Conservation (phyloP, 2,329 filamentous ascomycete species). For the Ceratocystis harringtonii region DNA sequence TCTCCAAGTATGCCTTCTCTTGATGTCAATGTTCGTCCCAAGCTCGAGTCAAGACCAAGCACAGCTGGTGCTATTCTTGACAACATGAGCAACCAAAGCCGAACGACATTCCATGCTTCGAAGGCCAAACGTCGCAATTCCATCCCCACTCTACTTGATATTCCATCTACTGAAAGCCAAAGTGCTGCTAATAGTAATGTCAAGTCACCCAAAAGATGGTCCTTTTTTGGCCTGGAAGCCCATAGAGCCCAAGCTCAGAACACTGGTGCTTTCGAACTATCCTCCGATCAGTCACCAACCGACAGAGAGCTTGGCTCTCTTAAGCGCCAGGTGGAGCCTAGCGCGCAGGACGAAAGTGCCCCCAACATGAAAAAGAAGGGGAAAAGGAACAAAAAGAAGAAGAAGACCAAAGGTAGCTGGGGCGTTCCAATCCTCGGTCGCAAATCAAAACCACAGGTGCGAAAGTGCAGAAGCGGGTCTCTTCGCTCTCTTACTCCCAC, state of each 20-base stretch:
- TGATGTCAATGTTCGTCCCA: conserved; percentile 9
- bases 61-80: conserved; percentile 59
- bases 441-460: conserved; percentile 38
- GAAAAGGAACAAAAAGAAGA: conserved; percentile 39
- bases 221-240: conserved; percentile 47
- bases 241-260: conserved; percentile 19
- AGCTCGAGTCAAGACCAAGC: conserved; percentile 41
- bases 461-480: conserved; percentile 27
- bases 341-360: conserved; percentile 16
- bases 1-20: neutral
- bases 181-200: conserved; percentile 31
- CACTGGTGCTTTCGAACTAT: neutral
- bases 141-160: conserved; percentile 37
- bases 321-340: conserved; percentile 19
- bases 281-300: conserved; percentile 17
- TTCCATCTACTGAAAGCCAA: conserved; percentile 23
- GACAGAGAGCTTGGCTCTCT: conserved; percentile 24
- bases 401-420: conserved; percentile 35
- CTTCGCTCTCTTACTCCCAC: conserved; percentile 33
- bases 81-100: conserved; percentile 22
- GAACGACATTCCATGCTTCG: conserved; percentile 17
- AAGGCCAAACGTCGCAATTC: conserved; percentile 42
- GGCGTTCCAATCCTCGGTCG: conserved; percentile 51
- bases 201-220: conserved; percentile 43
- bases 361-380: conserved; percentile 24